Evolutionary conservation across 768 basidiomycete species (phyloP), one percentile per base, ranked within the genome.

Genomic region (button mushroom (Agaricus bisporus)): DNA sequence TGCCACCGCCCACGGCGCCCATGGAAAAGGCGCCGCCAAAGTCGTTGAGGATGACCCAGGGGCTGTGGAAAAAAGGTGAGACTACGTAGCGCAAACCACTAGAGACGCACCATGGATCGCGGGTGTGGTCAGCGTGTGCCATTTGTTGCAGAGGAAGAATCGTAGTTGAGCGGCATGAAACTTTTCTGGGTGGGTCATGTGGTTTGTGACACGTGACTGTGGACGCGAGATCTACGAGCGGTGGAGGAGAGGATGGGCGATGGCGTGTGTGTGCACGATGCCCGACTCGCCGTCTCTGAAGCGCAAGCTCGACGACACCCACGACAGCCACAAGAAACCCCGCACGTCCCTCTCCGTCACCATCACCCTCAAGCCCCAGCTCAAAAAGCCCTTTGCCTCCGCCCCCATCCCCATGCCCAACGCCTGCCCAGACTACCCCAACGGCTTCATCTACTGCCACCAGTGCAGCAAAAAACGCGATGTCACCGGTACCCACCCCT

Each of bases 21-120:
- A 98, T 98, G 15, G 95, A 83, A 70, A 97, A 95, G 11, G 95
- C 94, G 57, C 93, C 95, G 56, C 95, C 95, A 70, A 95, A 95
- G 75, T 98, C 95, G 76, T 91, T 97, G 62, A 98, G 85, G 66
- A 98, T 89, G 49, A 98, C 95, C 92, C 94, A 98, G 63, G 95
- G 95, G 73, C 95, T 98, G 63, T 44, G 12, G 29, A n/a, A n/a
- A n/a, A n/a, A n/a, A n/a, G 22, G 43, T 22, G 41, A 38, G 41
- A 5, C 26, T 46, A 45, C 18, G 49, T 12, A 15, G 29, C 18
- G 39, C 15, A 38, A 26, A 18, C 14, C 18, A 32, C 38, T n/a
- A 25, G 9, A 28, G 0, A 48, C 78, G 56, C 64, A 87, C 92
- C 93, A 95, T 55, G 92, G 93, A 71, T 95, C 93, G 71, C 93